Percentiles rank a stretch among this genome's conserved stretches.
Conservation (phyloP, 331 rosid species). For the Spiraea crenata region DNA sequence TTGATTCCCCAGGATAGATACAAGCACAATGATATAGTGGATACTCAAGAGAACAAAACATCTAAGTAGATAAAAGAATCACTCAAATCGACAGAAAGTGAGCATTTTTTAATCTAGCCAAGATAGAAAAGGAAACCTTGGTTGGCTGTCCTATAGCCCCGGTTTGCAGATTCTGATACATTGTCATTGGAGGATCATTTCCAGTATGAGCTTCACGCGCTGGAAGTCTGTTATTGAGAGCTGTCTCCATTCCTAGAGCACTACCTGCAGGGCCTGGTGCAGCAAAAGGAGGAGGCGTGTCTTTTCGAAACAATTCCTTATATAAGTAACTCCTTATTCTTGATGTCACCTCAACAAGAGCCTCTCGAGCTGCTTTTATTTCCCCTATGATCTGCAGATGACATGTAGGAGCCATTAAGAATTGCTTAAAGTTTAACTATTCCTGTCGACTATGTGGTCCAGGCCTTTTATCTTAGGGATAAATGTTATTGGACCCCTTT, state of each 20-base stretch:
- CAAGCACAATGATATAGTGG: neutral
- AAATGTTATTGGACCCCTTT: slow-evolving; percentile 20
- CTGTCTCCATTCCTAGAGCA: slow-evolving; percentile 42
- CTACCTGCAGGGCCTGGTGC: slow-evolving; percentile 34
- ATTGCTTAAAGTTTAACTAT: neutral
- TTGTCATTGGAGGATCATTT: slow-evolving; percentile 39
- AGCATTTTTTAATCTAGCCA: slow-evolving; percentile 7
- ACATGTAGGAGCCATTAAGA: slow-evolving; percentile 25
- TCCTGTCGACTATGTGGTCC: neutral
- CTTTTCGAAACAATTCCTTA: slow-evolving; percentile 69
- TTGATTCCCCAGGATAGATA: neutral
- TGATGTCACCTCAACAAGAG: slow-evolving; percentile 90
- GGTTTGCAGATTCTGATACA: slow-evolving; percentile 56
- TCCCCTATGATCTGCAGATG: slow-evolving; percentile 79
- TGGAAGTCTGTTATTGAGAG: slow-evolving; percentile 44
- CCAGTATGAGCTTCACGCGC: slow-evolving; percentile 43
- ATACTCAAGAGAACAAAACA: neutral
- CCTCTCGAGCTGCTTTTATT: slow-evolving; percentile 88
- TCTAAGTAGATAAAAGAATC: neutral
- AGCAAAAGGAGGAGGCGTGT: slow-evolving; percentile 42
- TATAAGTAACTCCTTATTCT: slow-evolving; percentile 76
- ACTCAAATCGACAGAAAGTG: neutral
- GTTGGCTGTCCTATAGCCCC: slow-evolving; percentile 42
- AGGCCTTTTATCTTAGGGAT: neutral
- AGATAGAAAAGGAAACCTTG: slow-evolving; percentile 52